These are phyloP conservation scores for Paramecium sexaurelia DNA, from an alignment of 73 alveolate genomes.

Conservation along the genomic window DNA sequence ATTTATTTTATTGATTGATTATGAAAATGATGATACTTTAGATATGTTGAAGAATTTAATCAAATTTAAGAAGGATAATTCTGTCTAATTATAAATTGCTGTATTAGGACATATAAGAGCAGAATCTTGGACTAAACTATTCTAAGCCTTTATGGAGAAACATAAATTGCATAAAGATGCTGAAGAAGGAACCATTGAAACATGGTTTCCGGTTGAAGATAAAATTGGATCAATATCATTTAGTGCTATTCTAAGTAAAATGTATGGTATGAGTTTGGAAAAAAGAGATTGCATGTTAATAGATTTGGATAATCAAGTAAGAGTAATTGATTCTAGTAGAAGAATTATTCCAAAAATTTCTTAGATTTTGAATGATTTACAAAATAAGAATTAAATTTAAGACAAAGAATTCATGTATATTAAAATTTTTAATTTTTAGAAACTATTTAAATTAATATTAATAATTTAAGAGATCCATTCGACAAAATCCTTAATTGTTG, in stretches of 20 bases:
- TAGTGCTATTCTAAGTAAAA: slow-evolving; percentile 32
- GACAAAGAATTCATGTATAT: not conserved
- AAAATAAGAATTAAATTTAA: not conserved
- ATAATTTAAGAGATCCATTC: not conserved
- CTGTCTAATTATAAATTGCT: not conserved
- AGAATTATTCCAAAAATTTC: not conserved
- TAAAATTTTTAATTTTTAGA: not conserved
- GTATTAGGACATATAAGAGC: slow-evolving; percentile 56
- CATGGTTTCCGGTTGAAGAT: slow-evolving; percentile 53
- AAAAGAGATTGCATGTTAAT: slow-evolving; percentile 26
- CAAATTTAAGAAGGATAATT: not conserved
- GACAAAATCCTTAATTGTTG: not conserved
- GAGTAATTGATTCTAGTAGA: slow-evolving; percentile 29
- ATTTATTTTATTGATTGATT: slow-evolving; percentile 46
- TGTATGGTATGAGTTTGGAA: slow-evolving; percentile 33
- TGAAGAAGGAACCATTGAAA: slow-evolving; percentile 1
- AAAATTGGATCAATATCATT: slow-evolving; percentile 22
- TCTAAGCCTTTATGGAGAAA: slow-evolving; percentile 34
- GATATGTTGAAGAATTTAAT: not conserved
- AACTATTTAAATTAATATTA: not conserved
- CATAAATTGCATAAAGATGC: not conserved
- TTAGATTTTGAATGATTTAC: not conserved
- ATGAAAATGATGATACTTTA: slow-evolving; percentile 41
- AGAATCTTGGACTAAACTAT: slow-evolving; percentile 51
- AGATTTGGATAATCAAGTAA: not conserved